A percentile compares a stretch with the other conserved stretches of the same genome.
Evolutionary conservation across 176 grass and related monocot genomes (phyloP).

Genomic region (Metroxylon sagu): DNA sequence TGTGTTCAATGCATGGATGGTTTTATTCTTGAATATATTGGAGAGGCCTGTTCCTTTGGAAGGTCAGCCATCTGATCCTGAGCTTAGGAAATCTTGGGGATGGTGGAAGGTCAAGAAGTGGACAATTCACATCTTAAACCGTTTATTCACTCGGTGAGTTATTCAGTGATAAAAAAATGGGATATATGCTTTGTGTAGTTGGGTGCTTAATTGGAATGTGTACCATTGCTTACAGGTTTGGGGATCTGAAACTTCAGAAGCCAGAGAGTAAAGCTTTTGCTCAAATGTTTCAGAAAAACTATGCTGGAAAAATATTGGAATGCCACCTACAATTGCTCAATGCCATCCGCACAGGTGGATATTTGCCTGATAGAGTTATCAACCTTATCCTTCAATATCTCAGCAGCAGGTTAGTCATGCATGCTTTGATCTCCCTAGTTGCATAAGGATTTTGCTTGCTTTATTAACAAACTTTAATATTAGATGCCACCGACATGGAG

Average conservation of each 20-base stretch:
- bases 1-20: conserved; percentile 85
- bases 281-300: conserved; percentile 89
- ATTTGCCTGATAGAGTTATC: conserved; percentile 85
- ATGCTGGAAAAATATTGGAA: conserved; percentile 77
- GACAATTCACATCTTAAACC: conserved; percentile 81
- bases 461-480: too few species aligned
- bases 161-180: conserved; percentile 2
- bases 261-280: conserved; percentile 88
- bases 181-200: too few species aligned
- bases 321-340: conserved; percentile 80
- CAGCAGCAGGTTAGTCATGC: conserved; percentile 61
- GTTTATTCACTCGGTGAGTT: conserved; percentile 69
- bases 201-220: neutral
- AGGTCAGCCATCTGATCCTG: conserved; percentile 62
- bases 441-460: too few species aligned
- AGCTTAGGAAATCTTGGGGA: conserved; percentile 74
- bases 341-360: conserved; percentile 75
- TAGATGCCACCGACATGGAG: too few species aligned
- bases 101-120: conserved; percentile 99
- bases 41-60: conserved; percentile 68
- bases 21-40: conserved; percentile 69
- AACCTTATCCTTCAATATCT: conserved; percentile 97
- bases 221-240: conserved; percentile 46
- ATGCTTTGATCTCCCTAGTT: conserved; percentile 3
- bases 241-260: conserved; percentile 89